phyloP scores from a whole-genome alignment of 208 protist genomes.

The Leishmania tropica region DNA sequence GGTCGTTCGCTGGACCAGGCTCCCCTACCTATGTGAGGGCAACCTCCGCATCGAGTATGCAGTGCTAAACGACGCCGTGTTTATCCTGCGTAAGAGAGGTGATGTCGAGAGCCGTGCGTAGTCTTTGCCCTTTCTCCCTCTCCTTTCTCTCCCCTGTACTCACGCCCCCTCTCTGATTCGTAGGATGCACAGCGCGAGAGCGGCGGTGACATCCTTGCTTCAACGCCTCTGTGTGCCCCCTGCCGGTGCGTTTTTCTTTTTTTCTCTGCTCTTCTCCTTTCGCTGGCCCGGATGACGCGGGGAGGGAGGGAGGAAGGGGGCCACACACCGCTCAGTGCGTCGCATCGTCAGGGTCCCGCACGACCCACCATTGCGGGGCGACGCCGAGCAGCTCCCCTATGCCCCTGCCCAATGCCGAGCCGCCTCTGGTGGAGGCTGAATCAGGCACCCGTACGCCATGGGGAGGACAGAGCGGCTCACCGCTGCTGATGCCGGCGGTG shows the following conservation, averaged over 20 bases:
- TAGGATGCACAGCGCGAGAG: not conserved
- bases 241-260: not conserved
- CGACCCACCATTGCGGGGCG: not conserved
- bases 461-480: not conserved
- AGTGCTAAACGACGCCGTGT: constrained; percentile 77
- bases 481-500: not conserved
- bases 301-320: not conserved
- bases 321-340: not conserved
- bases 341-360: not conserved
- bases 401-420: not conserved
- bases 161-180: not conserved
- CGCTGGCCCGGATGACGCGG: not conserved
- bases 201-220: not conserved
- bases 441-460: not conserved
- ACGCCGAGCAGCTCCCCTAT: not conserved
- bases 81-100: constrained; percentile 47
- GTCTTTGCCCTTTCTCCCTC: not conserved
- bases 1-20: constrained; percentile 78
- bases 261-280: not conserved
- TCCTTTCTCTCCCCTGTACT: no score
- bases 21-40: constrained; percentile 87
- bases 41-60: constrained; percentile 77
- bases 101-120: not conserved
- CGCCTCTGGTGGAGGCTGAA: not conserved
- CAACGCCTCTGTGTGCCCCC: not conserved